Conservation (phyloP, 495 filamentous ascomycete genomes). For the Penicillium diatomitis region DNA sequence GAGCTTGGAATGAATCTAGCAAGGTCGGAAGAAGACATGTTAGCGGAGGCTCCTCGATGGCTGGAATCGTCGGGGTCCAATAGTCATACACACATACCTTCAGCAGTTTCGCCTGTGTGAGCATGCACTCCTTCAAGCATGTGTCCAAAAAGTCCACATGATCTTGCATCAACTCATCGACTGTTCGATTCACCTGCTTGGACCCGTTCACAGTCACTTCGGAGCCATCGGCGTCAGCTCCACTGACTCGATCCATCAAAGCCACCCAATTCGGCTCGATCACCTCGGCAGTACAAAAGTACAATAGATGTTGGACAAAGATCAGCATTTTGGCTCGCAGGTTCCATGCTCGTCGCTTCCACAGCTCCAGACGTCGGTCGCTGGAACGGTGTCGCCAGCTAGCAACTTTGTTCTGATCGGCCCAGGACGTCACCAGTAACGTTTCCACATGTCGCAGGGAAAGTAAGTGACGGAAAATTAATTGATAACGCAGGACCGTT, state of each 20-base stretch:
- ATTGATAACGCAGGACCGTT: constrained; percentile 89
- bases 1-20: constrained; percentile 87
- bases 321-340: constrained; percentile 88
- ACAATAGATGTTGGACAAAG: constrained; percentile 91
- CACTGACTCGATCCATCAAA: constrained; percentile 74
- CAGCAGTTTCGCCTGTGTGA: constrained; percentile 88
- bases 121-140: constrained; percentile 97
- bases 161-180: constrained; percentile 97
- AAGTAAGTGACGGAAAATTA: constrained; percentile 87
- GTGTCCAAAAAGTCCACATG: constrained; percentile 98
- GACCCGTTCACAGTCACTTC: constrained; percentile 38
- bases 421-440: constrained; percentile 76
- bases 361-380: constrained; percentile 67
- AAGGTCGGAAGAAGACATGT: constrained; percentile 8
- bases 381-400: constrained; percentile 77
- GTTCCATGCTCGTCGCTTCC: constrained; percentile 90
- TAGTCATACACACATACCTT: constrained; percentile 46
- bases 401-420: constrained; percentile 74
- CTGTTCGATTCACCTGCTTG: constrained; percentile 63
- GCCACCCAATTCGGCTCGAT: constrained; percentile 96
- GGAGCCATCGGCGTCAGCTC: constrained; percentile 46
- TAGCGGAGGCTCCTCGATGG: neutral
- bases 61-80: neutral
- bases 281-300: constrained; percentile 94
- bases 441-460: constrained; percentile 83